These are phyloP conservation scores for Chytriomyces sp. DNA, from an alignment of 192 early-diverging fungal genomes.

Conservation along the genomic window DNA sequence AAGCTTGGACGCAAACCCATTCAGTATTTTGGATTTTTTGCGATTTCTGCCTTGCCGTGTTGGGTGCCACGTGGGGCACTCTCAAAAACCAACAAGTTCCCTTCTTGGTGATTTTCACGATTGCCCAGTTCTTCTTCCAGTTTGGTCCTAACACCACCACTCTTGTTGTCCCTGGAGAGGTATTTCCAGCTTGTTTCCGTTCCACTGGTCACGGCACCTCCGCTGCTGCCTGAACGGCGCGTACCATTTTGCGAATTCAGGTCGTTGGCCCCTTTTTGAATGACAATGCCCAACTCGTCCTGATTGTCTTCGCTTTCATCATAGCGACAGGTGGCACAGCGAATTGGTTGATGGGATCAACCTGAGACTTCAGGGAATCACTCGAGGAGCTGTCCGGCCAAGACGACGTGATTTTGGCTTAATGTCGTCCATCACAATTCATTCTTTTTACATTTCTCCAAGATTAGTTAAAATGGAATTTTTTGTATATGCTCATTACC, in stretches of 20 bases:
- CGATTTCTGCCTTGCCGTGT: conserved; percentile 72
- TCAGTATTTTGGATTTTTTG: conserved; percentile 85
- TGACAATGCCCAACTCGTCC: conserved; percentile 17
- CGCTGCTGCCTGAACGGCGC: conserved; percentile 75
- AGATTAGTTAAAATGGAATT: too few species aligned
- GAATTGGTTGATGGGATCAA: conserved; percentile 65
- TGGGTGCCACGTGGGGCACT: conserved; percentile 39
- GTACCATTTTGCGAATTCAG: conserved; percentile 67
- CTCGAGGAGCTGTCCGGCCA: conserved; percentile 66
- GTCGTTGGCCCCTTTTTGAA: conserved; percentile 45
- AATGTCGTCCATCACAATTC: too few species aligned
- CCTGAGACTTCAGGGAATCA: conserved; percentile 77
- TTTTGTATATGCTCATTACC: too few species aligned
- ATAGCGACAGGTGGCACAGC: conserved; percentile 62
- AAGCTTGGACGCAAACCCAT: conserved; percentile 88
- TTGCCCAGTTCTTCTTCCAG: conserved; percentile 76
- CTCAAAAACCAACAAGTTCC: conserved; percentile 15
- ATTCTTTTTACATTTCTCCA: too few species aligned
- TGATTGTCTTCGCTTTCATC: conserved; percentile 37
- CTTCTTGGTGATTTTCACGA: conserved; percentile 52
- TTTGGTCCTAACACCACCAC: conserved; percentile 95
- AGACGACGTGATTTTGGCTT: conserved; percentile 14
- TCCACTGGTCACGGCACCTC: conserved; percentile 80
- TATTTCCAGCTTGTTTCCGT: conserved; percentile 76
- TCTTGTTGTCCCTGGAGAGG: conserved; percentile 73